These are phyloP conservation scores for Xylaria multiplex DNA, from an alignment of 2,329 filamentous ascomycete species.

Conservation along the genomic window DNA sequence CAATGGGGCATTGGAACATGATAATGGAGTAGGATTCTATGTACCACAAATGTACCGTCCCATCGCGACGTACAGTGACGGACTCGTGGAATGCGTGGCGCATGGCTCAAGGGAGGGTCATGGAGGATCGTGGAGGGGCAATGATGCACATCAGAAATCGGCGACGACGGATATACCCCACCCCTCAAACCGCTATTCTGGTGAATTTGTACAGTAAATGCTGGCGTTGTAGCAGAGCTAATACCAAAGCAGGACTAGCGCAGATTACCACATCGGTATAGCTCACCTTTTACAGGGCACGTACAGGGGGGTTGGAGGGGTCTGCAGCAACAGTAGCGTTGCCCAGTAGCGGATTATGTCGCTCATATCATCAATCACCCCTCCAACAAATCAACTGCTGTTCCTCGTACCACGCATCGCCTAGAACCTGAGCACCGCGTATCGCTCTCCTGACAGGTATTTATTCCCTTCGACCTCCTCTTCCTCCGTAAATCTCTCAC, in stretches of 20 bases:
- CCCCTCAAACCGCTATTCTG: constrained; percentile 16
- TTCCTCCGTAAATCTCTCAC: constrained; percentile 29
- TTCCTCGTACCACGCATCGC: constrained; percentile 33
- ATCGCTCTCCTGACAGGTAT: constrained; percentile 32
- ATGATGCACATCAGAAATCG: constrained; percentile 11
- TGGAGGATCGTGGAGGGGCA: constrained; percentile 24
- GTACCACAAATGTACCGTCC: constrained; percentile 30
- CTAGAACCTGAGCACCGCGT: constrained; percentile 17
- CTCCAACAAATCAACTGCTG: constrained; percentile 38
- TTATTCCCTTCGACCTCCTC: constrained; percentile 33
- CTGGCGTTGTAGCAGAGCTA: constrained; percentile 14
- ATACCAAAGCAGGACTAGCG: constrained; percentile 24
- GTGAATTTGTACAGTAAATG: constrained; percentile 9
- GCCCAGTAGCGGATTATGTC: constrained; percentile 26
- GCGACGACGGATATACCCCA: constrained; percentile 34
- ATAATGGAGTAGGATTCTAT: constrained; percentile 8
- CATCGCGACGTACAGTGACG: constrained; percentile 27
- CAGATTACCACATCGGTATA: constrained; percentile 10
- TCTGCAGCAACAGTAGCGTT: constrained; percentile 9
- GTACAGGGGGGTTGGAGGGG: no score
- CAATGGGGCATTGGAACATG: not conserved
- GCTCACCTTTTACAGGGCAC: constrained; percentile 8
- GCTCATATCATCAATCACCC: constrained; percentile 36
- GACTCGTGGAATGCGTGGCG: constrained; percentile 3
- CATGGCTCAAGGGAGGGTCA: not conserved